Base-by-base conservation (phyloP, 1,284 basidiomycete genomes). In the Boletellus deceptivus region DNA sequence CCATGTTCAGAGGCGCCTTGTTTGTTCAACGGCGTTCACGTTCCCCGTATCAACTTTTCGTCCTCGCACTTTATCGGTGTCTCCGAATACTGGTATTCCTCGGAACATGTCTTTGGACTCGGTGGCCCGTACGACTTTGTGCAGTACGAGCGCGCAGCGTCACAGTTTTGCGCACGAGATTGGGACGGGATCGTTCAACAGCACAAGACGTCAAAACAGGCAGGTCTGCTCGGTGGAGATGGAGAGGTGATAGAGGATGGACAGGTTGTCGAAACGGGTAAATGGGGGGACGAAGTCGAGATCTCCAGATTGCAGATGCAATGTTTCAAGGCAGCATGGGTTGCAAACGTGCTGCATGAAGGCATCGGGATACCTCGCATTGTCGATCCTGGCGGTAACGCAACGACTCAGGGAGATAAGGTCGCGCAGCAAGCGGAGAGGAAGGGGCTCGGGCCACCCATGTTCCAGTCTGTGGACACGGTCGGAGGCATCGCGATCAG, bases 301-400 rank as follows among this genome's bases (percentile, higher is more conserved):
- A 71, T 91, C 36, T 81, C 88, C 34, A 82, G 96, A 31, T 72
- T 99, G 54, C 84, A 96, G 72, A 91, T 96, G 88, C 97, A 99
- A 67, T 99, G 97, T 68, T 99, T 99, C 85, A 99, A 99, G 70
- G 93, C 96, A 1, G 95, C 96, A 2, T 99, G 97, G 97, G 83
- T 99, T 52, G 86, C 89, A 50, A 98, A 98, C 64, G 89, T 99
- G 22, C 73, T 99, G 4, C 96, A 99, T 64, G 92, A 98, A 63
- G 97, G 96, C 22, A 89, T 99, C 49, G 94, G 93, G 14, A 83
- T 99, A 64, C 97, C 97, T 11, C 82, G 97, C 29, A 86, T 98
- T 31, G 82, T 92, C 40, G 95, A 98, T 67, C 76, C 80, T 3
- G 89, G 82, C 6, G 93, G 92, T 1, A 89, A 89, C 60, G 68